These are phyloP conservation scores for Botrytis galanthina DNA, from an alignment of 2,329 filamentous ascomycete species.

Conservation along the genomic window DNA sequence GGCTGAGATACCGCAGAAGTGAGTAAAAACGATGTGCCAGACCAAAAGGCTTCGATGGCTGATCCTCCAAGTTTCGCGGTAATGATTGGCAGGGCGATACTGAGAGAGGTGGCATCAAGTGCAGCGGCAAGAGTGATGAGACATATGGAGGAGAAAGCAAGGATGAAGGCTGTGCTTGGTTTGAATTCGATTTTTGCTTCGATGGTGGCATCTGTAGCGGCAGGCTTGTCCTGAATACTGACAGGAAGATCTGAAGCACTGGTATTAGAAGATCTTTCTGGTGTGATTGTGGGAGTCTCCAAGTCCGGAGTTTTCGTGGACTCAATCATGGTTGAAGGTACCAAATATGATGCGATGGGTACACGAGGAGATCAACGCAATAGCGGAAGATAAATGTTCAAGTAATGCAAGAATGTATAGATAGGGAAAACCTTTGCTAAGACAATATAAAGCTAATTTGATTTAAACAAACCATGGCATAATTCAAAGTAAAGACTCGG, in stretches of 20 bases:
- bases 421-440: not conserved
- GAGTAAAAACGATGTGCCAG: conserved; percentile 67
- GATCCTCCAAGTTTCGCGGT: conserved; percentile 50
- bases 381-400: too few relatives aligned
- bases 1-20: conserved; percentile 62
- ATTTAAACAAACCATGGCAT: not conserved
- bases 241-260: not conserved
- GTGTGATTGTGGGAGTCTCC: not conserved
- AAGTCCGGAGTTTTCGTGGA: not conserved
- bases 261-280: not conserved
- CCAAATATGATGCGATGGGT: not conserved
- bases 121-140: conserved; percentile 61
- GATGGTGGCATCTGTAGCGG: too few relatives aligned
- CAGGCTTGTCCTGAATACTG: not conserved
- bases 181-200: conserved; percentile 27
- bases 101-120: conserved; percentile 64
- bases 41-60: conserved; percentile 66
- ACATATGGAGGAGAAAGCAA: conserved; percentile 34
- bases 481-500: not conserved
- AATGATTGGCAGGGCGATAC: conserved; percentile 58
- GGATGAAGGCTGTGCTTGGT: conserved; percentile 29
- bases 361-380: not conserved
- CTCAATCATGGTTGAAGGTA: not conserved
- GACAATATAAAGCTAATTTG: not conserved
- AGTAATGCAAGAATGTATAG: not conserved